Evolutionary conservation across 371 early-diverging fungal genomes (phyloP).

Genomic region (Parasitella parasitica): DNA sequence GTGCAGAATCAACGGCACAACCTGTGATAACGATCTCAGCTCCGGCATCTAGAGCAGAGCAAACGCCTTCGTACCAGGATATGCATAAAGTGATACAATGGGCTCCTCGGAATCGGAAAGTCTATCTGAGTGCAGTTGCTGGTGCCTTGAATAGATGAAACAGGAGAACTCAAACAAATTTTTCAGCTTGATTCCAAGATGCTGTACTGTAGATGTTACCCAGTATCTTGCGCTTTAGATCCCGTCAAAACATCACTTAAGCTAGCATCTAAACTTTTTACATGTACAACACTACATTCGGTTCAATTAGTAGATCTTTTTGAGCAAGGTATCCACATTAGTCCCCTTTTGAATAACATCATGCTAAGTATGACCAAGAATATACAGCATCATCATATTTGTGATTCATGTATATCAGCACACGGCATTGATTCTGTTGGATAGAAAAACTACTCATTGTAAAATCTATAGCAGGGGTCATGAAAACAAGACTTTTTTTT

Average conservation of each 20-base stretch:
- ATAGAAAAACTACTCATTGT: slow-evolving; percentile 74
- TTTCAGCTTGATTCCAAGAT: slow-evolving; percentile 13
- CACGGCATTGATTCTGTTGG: slow-evolving; percentile 43
- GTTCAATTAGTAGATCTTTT: no score
- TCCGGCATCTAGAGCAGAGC: slow-evolving; percentile 55
- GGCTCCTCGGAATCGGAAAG: slow-evolving; percentile 40
- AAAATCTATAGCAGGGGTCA: slow-evolving; percentile 7
- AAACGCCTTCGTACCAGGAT: slow-evolving; percentile 49
- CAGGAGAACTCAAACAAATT: slow-evolving; percentile 23
- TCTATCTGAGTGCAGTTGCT: slow-evolving; percentile 24
- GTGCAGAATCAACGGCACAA: slow-evolving; percentile 68
- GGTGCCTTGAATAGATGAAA: slow-evolving; percentile 8
- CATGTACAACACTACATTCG: slow-evolving; percentile 29
- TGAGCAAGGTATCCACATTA: slow-evolving; percentile 69
- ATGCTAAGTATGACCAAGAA: slow-evolving; percentile 49
- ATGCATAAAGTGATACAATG: slow-evolving; percentile 61
- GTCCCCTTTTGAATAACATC: slow-evolving; percentile 59
- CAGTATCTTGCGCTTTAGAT: background rate
- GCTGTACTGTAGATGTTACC: slow-evolving; percentile 19
- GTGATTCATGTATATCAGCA: slow-evolving; percentile 12
- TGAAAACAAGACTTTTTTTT: background rate
- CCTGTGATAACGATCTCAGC: slow-evolving; percentile 75
- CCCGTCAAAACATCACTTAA: slow-evolving; percentile 56
- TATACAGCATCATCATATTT: slow-evolving; percentile 49
- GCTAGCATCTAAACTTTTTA: no score